These are phyloP conservation scores for Peronospora belbahrii DNA, from an alignment of 352 stramenopile species.

Conservation along the genomic window DNA sequence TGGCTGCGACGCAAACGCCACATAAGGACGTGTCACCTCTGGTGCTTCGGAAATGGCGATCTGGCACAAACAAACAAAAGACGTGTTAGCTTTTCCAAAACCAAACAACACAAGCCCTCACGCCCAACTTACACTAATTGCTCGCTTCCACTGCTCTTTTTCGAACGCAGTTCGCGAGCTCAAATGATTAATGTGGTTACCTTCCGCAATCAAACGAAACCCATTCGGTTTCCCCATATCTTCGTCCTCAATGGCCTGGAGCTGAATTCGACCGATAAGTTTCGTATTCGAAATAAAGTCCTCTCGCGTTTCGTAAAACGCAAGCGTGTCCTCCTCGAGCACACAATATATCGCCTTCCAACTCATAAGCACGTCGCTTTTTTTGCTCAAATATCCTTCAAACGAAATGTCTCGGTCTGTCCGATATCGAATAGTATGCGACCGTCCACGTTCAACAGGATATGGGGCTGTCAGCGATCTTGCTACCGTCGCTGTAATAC, in stretches of 20 bases:
- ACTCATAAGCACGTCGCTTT: slow-evolving; percentile 62
- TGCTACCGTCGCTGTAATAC: background rate
- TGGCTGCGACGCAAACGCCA: slow-evolving; percentile 68
- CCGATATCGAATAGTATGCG: slow-evolving; percentile 62
- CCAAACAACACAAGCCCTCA: background rate
- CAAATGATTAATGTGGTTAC: slow-evolving; percentile 58
- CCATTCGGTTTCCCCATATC: slow-evolving; percentile 54
- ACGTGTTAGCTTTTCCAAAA: background rate
- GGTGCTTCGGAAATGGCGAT: slow-evolving; percentile 50
- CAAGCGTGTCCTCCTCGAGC: slow-evolving; percentile 66
- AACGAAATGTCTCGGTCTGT: slow-evolving; percentile 64
- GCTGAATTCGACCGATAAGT: slow-evolving; percentile 64
- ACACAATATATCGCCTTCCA: slow-evolving; percentile 76
- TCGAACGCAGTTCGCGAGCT: slow-evolving; percentile 73
- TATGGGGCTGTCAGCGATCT: slow-evolving; percentile 2
- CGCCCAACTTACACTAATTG: slow-evolving; percentile 36
- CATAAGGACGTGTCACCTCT: slow-evolving; percentile 34
- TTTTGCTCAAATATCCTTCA: slow-evolving; percentile 81
- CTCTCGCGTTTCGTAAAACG: slow-evolving; percentile 72
- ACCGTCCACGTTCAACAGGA: slow-evolving; percentile 31
- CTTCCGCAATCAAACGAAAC: slow-evolving; percentile 60
- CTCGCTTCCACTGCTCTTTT: slow-evolving; percentile 76
- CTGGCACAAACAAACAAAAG: slow-evolving; percentile 14
- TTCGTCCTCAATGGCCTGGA: slow-evolving; percentile 65
- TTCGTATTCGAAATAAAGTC: slow-evolving; percentile 79